Evolutionary conservation across 257 asterid species (phyloP).

Genomic region (Jasminum sambac): DNA sequence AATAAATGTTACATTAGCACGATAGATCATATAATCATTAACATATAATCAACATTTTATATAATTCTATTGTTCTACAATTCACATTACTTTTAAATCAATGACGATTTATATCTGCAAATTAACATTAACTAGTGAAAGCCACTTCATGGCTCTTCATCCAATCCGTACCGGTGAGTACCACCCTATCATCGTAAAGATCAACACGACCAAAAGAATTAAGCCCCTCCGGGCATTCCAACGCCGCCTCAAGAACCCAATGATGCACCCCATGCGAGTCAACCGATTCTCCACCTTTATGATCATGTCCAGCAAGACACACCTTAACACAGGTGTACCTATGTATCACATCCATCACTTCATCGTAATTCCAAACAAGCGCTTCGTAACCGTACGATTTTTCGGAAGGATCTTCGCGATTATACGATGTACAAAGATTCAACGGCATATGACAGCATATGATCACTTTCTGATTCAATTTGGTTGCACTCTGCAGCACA

Average conservation of each 20-base stretch:
- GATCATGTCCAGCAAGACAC: constrained; percentile 83
- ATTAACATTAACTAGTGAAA: constrained; percentile 32
- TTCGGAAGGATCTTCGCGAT: too few relatives aligned
- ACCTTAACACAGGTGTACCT: constrained; percentile 74
- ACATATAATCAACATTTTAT: too few relatives aligned
- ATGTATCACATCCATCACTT: constrained; percentile 80
- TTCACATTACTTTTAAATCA: too few relatives aligned
- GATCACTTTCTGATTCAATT: constrained; percentile 64
- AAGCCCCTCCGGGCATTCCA: constrained; percentile 87
- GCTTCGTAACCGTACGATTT: too few relatives aligned
- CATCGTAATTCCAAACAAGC: constrained; percentile 75
- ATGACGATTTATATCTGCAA: too few relatives aligned
- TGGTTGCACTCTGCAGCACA: constrained; percentile 61
- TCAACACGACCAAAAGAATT: constrained; percentile 73
- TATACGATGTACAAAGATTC: constrained; percentile 53
- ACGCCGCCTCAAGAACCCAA: constrained; percentile 84
- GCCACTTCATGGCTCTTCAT: constrained; percentile 69
- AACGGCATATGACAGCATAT: constrained; percentile 80
- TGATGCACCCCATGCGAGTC: constrained; percentile 84
- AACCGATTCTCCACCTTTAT: constrained; percentile 63
- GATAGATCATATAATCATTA: too few relatives aligned
- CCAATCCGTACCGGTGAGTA: constrained; percentile 67
- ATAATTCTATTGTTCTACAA: too few relatives aligned
- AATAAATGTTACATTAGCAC: too few relatives aligned
- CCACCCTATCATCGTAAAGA: constrained; percentile 61